phyloP scores from a whole-genome alignment of 2,329 filamentous ascomycete species.

The Alternaria arbusti region DNA sequence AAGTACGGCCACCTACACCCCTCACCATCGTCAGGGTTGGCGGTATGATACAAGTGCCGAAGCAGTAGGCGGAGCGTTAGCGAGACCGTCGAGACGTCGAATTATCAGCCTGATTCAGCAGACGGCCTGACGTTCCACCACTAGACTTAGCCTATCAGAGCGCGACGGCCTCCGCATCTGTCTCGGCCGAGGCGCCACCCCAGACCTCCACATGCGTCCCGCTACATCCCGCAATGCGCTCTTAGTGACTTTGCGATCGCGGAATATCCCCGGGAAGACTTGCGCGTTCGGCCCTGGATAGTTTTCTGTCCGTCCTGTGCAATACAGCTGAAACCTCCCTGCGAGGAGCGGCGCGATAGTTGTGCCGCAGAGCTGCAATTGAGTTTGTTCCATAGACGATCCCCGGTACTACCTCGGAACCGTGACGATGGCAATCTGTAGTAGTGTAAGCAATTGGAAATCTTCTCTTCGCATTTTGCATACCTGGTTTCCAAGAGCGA shows the following conservation, averaged over 20 bases:
- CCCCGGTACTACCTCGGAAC: constrained; percentile 32
- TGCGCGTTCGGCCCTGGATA: neutral
- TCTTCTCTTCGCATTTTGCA: neutral
- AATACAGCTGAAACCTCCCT: neutral
- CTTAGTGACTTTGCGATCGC: constrained; percentile 18
- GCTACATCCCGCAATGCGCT: constrained; percentile 24
- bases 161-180: constrained; percentile 21
- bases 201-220: constrained; percentile 28
- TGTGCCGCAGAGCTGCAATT: neutral
- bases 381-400: neutral
- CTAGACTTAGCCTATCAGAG: constrained; percentile 19
- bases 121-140: neutral
- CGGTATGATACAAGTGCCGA: constrained; percentile 22
- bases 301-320: neutral
- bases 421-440: constrained; percentile 45
- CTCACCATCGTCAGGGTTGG: neutral
- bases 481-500: constrained; percentile 49
- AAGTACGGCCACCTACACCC: constrained; percentile 2
- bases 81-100: constrained; percentile 1
- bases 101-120: neutral
- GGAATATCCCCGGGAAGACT: constrained; percentile 7
- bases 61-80: constrained; percentile 2
- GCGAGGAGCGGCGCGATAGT: neutral
- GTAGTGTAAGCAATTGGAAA: constrained; percentile 7
- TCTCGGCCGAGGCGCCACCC: constrained; percentile 15